phyloP scores from a whole-genome alignment of 2,329 filamentous ascomycete species.

The Trichophyton verrucosum region DNA sequence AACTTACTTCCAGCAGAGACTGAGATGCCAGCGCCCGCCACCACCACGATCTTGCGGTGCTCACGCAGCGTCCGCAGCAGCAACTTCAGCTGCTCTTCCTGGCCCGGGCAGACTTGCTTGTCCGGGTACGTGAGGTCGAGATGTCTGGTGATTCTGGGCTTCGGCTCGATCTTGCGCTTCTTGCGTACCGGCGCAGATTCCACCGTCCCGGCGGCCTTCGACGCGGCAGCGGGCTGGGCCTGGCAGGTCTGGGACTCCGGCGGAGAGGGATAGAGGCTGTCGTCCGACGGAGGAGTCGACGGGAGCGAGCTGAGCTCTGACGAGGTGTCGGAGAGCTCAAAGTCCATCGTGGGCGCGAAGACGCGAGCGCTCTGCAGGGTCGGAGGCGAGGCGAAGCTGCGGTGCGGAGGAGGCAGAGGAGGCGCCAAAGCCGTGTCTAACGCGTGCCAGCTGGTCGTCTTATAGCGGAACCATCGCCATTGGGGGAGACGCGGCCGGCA shows the following conservation, averaged over 20 bases:
- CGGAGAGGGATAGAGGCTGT: slow-evolving; percentile 30
- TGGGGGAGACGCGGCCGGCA: background rate
- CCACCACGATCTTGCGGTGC: slow-evolving; percentile 92
- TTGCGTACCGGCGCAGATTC: slow-evolving; percentile 60
- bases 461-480: background rate
- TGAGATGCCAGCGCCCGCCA: slow-evolving; percentile 92
- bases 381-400: background rate
- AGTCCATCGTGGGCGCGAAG: background rate
- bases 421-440: background rate
- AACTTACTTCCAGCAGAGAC: slow-evolving; percentile 80
- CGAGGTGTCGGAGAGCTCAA: slow-evolving; percentile 16
- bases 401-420: background rate
- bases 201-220: slow-evolving; percentile 18
- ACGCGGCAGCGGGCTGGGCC: slow-evolving; percentile 17
- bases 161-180: slow-evolving; percentile 50
- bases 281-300: slow-evolving; percentile 28
- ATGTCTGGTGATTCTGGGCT: slow-evolving; percentile 66
- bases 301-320: slow-evolving; percentile 32
- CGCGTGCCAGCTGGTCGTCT: background rate
- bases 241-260: slow-evolving; percentile 30
- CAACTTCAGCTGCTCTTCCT: slow-evolving; percentile 53
- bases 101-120: slow-evolving; percentile 30
- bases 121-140: slow-evolving; percentile 50
- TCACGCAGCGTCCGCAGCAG: slow-evolving; percentile 65
- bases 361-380: too few species aligned